phyloP scores from a whole-genome alignment of 23 red algal species.

The Gracilariopsis chorda region DNA sequence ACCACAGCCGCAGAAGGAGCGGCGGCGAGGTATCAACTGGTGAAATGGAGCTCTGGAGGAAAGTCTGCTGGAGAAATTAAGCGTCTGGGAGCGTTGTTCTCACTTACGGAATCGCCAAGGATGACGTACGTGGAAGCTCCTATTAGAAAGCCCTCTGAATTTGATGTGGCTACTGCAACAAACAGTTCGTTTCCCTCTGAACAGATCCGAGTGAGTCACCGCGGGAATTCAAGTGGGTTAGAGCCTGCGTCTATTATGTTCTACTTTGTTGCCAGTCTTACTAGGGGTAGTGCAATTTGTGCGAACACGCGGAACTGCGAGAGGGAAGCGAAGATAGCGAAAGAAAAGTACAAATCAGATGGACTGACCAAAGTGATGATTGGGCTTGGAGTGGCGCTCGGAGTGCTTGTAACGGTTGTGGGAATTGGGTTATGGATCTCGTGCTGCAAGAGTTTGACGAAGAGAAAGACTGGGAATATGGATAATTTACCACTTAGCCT shows the following conservation, averaged over 20 bases:
- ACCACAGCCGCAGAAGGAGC: neutral
- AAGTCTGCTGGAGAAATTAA: neutral
- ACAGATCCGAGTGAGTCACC: neutral
- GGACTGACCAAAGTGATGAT: neutral
- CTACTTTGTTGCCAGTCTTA: neutral
- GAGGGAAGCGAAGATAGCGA: neutral
- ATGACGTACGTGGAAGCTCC: neutral
- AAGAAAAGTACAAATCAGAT: neutral
- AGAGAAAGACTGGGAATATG: neutral
- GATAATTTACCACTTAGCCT: slow-evolving; percentile 16
- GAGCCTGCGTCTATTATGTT: neutral
- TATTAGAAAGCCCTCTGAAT: neutral
- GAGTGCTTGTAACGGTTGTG: neutral
- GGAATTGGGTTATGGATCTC: neutral
- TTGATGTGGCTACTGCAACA: neutral
- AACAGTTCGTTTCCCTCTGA: neutral
- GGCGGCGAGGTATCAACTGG: neutral
- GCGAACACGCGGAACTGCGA: slow-evolving; percentile 1
- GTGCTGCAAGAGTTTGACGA: slow-evolving; percentile 15
- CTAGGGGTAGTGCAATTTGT: neutral
- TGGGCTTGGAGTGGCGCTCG: neutral
- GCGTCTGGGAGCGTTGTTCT: neutral
- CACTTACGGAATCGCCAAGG: neutral
- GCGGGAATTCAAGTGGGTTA: neutral
- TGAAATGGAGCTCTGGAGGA: slow-evolving; percentile 4